A percentile compares a stretch with the other conserved stretches of the same genome.
Evolutionary conservation across 192 early-diverging fungal species (phyloP).

Genomic region (Backusella tuberculispora): DNA sequence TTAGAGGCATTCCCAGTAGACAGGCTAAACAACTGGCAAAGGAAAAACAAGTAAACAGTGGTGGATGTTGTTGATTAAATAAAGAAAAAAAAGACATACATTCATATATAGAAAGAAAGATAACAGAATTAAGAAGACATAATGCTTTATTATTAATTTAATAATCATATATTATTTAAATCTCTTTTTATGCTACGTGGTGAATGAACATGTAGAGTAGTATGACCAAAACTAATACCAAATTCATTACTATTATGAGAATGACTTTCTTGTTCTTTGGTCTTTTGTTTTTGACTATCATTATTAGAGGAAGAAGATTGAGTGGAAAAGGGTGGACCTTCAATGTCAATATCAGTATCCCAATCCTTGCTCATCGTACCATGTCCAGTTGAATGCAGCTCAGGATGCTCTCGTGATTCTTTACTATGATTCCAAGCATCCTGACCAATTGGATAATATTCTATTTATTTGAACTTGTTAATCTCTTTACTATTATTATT

Average conservation of each 20-base stretch:
- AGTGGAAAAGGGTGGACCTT: not conserved
- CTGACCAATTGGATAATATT: not conserved
- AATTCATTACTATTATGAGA: not conserved
- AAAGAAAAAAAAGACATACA: no score
- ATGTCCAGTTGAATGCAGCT: conserved; percentile 16
- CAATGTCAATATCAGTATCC: not conserved
- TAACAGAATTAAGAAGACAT: not conserved
- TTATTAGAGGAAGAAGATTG: not conserved
- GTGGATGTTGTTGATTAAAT: no score
- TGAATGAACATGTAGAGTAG: not conserved
- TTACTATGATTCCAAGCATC: conserved; percentile 20
- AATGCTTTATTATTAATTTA: not conserved
- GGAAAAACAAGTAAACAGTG: no score
- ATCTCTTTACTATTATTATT: not conserved
- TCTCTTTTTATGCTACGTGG: conserved; percentile 13
- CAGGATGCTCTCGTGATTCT: conserved; percentile 13
- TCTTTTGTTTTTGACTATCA: not conserved
- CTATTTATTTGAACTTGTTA: not conserved
- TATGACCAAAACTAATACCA: not conserved
- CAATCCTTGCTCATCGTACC: conserved; percentile 7
- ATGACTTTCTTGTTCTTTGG: not conserved
- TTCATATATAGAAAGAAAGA: not conserved
- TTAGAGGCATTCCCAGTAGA: conserved; percentile 31
- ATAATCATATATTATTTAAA: not conserved
- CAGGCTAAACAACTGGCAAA: no score